A percentile compares a stretch with the other conserved stretches of the same genome.
Conservation (phyloP, 352 stramenopile species). For the Pythium rishiriense region DNA sequence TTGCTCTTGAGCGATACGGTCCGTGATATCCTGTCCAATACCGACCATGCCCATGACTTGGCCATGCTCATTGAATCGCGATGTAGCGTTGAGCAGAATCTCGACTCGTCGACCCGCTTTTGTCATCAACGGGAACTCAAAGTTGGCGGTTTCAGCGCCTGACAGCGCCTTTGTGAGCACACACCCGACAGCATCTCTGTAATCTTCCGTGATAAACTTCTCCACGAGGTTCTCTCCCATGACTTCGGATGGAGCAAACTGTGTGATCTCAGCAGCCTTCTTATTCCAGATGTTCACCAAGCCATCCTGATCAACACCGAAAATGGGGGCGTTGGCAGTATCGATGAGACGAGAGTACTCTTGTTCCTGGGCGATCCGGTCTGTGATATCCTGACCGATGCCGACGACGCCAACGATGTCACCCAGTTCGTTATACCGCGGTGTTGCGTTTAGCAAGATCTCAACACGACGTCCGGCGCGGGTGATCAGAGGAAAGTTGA, state of each 20-base stretch:
- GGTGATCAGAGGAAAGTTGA: slow-evolving; percentile 83
- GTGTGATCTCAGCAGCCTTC: slow-evolving; percentile 89
- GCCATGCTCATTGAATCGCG: slow-evolving; percentile 81
- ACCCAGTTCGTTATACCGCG: slow-evolving; percentile 69
- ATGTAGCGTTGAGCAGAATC: slow-evolving; percentile 86
- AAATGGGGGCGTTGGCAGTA: slow-evolving; percentile 89
- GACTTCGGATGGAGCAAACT: slow-evolving; percentile 89
- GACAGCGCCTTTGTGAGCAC: slow-evolving; percentile 66
- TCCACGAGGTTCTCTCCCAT: slow-evolving; percentile 89
- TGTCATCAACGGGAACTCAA: slow-evolving; percentile 85
- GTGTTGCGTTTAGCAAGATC: slow-evolving; percentile 80
- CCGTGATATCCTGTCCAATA: slow-evolving; percentile 86
- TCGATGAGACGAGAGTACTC: slow-evolving; percentile 89
- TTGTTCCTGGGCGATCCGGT: slow-evolving; percentile 89
- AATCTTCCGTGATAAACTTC: slow-evolving; percentile 87
- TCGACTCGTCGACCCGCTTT: slow-evolving; percentile 78
- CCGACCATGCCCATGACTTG: slow-evolving; percentile 83
- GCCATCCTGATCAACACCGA: slow-evolving; percentile 82
- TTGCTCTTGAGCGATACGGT: slow-evolving; percentile 84
- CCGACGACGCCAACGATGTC: slow-evolving; percentile 82
- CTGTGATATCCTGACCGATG: slow-evolving; percentile 85
- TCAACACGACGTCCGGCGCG: slow-evolving; percentile 70
- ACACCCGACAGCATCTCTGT: slow-evolving; percentile 54
- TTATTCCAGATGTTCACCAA: slow-evolving; percentile 92
- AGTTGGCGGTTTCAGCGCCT: slow-evolving; percentile 75